Evolutionary conservation across 257 asterid genomes (phyloP).

Genomic region (Solanum peruvianum): DNA sequence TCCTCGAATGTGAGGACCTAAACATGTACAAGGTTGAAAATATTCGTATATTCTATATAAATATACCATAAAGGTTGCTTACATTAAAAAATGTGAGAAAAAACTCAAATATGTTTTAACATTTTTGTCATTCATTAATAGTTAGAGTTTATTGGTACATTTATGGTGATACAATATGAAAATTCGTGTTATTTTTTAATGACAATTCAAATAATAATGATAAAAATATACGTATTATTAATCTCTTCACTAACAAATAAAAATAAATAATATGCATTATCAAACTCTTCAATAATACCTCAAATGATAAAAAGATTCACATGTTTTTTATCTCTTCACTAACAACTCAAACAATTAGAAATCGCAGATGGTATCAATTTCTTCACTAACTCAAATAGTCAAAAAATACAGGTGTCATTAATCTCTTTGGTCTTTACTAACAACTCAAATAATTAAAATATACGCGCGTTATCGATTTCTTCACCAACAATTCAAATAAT

Average conservation of each 20-base stretch:
- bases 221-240: not conserved
- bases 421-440: not conserved
- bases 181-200: too few relatives aligned
- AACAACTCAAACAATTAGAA: too few relatives aligned
- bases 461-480: too few relatives aligned
- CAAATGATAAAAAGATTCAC: not conserved
- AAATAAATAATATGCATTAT: not conserved
- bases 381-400: not conserved
- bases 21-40: not conserved
- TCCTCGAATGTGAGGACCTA: not conserved
- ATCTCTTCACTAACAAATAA: not conserved
- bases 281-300: not conserved
- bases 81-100: not conserved
- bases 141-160: not conserved
- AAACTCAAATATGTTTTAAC: not conserved
- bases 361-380: not conserved
- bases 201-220: too few relatives aligned
- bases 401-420: too few relatives aligned
- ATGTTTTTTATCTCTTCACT: not conserved
- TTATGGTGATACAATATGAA: not conserved
- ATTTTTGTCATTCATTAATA: not conserved
- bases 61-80: not conserved
- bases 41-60: too few relatives aligned
- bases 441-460: not conserved
- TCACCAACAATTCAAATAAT: not conserved